phyloP scores from a whole-genome alignment of 805 yeast genomes.

The Starmerella sp. region DNA sequence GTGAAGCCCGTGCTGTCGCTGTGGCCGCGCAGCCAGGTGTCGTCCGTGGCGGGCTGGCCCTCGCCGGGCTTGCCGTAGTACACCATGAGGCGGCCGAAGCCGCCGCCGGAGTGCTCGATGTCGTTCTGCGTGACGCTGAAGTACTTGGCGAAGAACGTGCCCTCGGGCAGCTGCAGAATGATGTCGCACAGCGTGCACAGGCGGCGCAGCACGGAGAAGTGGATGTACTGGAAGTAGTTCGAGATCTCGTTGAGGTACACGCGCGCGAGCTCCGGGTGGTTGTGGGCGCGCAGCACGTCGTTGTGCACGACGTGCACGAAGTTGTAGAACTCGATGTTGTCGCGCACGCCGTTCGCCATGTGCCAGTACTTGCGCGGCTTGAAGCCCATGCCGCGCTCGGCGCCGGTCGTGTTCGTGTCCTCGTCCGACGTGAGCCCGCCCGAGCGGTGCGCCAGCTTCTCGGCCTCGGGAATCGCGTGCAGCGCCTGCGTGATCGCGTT shows the following conservation, averaged over 20 bases:
- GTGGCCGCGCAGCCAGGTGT: constrained; percentile 40
- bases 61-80: constrained; percentile 31
- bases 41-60: constrained; percentile 29
- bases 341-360: constrained; percentile 35
- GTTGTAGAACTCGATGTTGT: constrained; percentile 38
- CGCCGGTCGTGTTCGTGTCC: constrained; percentile 30
- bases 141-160: constrained; percentile 32
- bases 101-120: constrained; percentile 32
- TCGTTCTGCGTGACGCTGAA: constrained; percentile 31
- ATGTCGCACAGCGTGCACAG: constrained; percentile 36
- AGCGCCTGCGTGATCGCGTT: constrained; percentile 35
- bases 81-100: constrained; percentile 33
- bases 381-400: constrained; percentile 39
- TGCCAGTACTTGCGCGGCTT: constrained; percentile 42
- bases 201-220: constrained; percentile 31
- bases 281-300: constrained; percentile 25
- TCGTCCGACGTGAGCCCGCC: constrained; percentile 32
- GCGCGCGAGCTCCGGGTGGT: constrained; percentile 35
- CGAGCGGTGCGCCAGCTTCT: constrained; percentile 32
- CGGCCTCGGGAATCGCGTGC: constrained; percentile 34
- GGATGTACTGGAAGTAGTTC: constrained; percentile 33
- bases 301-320: constrained; percentile 34
- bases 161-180: constrained; percentile 39
- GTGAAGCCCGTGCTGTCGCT: constrained; percentile 36
- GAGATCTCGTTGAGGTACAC: constrained; percentile 34